phyloP scores from a whole-genome alignment of 768 basidiomycete species.

The Mycena polygramma region DNA sequence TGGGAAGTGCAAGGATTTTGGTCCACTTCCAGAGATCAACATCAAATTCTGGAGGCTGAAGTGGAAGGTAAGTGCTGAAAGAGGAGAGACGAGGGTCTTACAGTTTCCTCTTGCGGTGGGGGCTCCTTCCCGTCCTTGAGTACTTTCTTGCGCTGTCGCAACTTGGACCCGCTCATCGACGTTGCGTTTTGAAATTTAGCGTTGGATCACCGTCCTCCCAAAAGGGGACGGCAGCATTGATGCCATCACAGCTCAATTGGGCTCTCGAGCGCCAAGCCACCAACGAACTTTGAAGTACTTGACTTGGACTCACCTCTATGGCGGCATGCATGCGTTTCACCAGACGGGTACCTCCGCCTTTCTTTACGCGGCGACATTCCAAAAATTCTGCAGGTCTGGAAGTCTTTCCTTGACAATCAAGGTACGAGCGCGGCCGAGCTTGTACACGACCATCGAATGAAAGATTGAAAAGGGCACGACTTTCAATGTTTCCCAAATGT shows the following conservation, averaged over 20 bases:
- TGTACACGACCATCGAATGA: not conserved
- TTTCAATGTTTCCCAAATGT: conserved; percentile 85
- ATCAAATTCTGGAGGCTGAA: conserved; percentile 26
- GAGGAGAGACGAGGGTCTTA: not conserved
- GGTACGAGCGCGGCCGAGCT: conserved; percentile 53
- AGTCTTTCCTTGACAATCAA: conserved; percentile 81
- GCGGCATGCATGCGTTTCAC: conserved; percentile 32
- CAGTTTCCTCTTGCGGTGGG: not conserved
- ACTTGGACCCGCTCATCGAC: conserved; percentile 23
- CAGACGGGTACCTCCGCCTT: conserved; percentile 3
- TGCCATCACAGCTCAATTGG: not conserved
- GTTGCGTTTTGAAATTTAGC: conserved; percentile 14
- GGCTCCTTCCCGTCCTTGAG: conserved; percentile 16
- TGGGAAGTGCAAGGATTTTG: conserved; percentile 16
- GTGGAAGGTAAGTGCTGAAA: not conserved
- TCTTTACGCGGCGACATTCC: not conserved
- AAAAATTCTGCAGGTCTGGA: conserved; percentile 73
- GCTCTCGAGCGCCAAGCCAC: not conserved
- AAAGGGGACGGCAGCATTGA: not conserved
- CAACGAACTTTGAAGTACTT: not conserved
- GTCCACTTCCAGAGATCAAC: conserved; percentile 27
- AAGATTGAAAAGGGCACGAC: conserved; percentile 73
- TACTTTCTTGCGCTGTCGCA: conserved; percentile 34
- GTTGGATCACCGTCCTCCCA: not conserved
- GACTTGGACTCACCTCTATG: not conserved